A percentile compares a stretch with the other conserved stretches of the same genome.
phyloP scores from a whole-genome alignment of 2,329 filamentous ascomycete genomes.

The Camptophora hylomeconis region DNA sequence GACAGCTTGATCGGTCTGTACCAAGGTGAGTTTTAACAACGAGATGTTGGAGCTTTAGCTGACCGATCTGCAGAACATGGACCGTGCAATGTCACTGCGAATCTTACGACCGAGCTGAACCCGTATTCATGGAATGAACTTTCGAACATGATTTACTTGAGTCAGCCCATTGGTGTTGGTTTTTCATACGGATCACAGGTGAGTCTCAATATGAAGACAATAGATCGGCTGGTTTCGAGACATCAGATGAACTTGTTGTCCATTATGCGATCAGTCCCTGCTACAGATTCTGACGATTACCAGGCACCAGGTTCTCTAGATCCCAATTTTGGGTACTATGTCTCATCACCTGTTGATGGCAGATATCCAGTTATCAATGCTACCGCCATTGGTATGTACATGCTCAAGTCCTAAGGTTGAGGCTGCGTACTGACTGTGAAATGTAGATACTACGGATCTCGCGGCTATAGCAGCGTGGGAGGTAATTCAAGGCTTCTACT shows the following conservation, averaged over 20 bases:
- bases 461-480: constrained; percentile 44
- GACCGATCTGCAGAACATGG: constrained; percentile 22
- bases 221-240: too few species aligned
- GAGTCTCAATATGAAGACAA: too few species aligned
- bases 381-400: constrained; percentile 26
- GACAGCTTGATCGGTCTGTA: constrained; percentile 30
- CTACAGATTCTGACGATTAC: constrained; percentile 39
- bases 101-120: constrained; percentile 36
- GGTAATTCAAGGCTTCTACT: constrained; percentile 41
- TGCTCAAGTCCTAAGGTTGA: too few species aligned
- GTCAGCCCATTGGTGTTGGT: constrained; percentile 46
- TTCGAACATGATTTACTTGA: constrained; percentile 49
- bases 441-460: constrained; percentile 39
- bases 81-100: constrained; percentile 31
- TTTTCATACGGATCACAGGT: constrained; percentile 34
- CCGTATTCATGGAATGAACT: constrained; percentile 48
- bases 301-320: constrained; percentile 29
- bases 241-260: constrained; percentile 40
- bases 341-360: constrained; percentile 33
- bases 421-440: background rate
- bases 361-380: constrained; percentile 38
- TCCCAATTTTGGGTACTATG: constrained; percentile 30
- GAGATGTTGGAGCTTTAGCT: background rate
- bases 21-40: constrained; percentile 20
- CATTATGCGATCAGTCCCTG: constrained; percentile 47